Conservation (phyloP, 768 basidiomycete genomes). For the Russula sp. region DNA sequence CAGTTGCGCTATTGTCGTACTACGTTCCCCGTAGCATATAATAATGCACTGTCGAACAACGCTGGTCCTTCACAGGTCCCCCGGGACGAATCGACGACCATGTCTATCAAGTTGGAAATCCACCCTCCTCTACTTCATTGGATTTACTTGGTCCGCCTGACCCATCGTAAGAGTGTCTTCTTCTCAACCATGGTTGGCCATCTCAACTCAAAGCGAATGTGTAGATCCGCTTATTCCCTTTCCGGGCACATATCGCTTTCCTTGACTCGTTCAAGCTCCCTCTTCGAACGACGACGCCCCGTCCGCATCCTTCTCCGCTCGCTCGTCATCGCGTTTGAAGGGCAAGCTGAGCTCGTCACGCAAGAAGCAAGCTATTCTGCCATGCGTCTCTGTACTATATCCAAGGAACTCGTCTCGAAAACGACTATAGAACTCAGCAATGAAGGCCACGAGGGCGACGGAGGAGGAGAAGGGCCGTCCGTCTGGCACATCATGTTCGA, state of each 20-base stretch:
- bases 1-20: background rate
- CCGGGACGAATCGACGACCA: conserved; percentile 34
- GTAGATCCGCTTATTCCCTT: conserved; percentile 84
- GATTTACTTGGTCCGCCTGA: conserved; percentile 72
- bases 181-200: too few species aligned
- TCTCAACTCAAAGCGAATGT: background rate
- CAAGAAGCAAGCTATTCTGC: conserved; percentile 64
- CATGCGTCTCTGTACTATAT: conserved; percentile 62
- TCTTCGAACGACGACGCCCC: conserved; percentile 54
- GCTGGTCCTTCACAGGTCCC: background rate
- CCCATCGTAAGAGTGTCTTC: conserved; percentile 54
- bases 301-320: conserved; percentile 62
- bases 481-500: conserved; percentile 79
- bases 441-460: conserved; percentile 59
- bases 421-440: conserved; percentile 60
- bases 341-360: conserved; percentile 73
- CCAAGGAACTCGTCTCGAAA: conserved; percentile 57
- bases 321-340: conserved; percentile 75
- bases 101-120: conserved; percentile 68
- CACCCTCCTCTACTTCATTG: conserved; percentile 54
- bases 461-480: conserved; percentile 49
- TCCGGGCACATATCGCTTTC: conserved; percentile 75
- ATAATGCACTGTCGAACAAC: background rate
- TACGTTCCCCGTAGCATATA: conserved; percentile 10
- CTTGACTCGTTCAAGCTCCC: conserved; percentile 53